phyloP scores from a whole-genome alignment of 768 basidiomycete species.

The Pleurotus cornucopiae region DNA sequence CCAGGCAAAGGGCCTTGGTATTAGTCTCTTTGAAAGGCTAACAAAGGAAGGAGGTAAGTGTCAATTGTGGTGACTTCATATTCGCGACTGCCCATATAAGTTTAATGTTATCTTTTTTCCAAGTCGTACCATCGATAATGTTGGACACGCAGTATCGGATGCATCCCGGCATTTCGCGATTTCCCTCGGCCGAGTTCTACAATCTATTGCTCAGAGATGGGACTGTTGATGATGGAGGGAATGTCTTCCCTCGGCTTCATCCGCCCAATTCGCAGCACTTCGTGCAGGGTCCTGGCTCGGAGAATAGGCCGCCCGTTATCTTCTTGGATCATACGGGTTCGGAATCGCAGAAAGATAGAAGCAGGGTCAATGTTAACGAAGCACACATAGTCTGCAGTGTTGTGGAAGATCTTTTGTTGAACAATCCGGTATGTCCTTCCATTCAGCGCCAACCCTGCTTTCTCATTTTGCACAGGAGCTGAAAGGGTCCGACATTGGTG shows the following conservation, averaged over 20 bases:
- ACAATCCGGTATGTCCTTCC: constrained; percentile 57
- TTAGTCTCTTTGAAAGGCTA: constrained; percentile 85
- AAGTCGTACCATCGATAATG: constrained; percentile 90
- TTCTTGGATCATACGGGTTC: constrained; percentile 78
- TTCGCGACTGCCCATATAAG: neutral
- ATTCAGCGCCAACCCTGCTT: constrained; percentile 2
- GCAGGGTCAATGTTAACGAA: constrained; percentile 75
- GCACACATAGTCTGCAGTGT: constrained; percentile 74
- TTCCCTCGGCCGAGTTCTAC: constrained; percentile 87
- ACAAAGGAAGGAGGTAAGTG: constrained; percentile 75
- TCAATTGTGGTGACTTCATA: neutral
- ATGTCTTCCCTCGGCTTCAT: constrained; percentile 42
- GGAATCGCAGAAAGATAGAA: constrained; percentile 66
- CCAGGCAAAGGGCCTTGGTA: constrained; percentile 63
- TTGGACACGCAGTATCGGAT: constrained; percentile 94
- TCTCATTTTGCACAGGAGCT: constrained; percentile 38
- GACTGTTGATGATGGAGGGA: constrained; percentile 54
- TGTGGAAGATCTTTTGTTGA: constrained; percentile 74
- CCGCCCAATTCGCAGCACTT: constrained; percentile 64
- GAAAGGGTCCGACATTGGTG: constrained; percentile 74
- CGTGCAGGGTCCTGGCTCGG: constrained; percentile 28
- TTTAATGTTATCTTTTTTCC: constrained; percentile 1
- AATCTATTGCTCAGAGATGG: constrained; percentile 66
- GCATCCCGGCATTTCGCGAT: constrained; percentile 86
- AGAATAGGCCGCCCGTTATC: constrained; percentile 56